These are phyloP conservation scores for Botrytis medusae DNA, from an alignment of 2,329 filamentous ascomycete species.

Conservation along the genomic window DNA sequence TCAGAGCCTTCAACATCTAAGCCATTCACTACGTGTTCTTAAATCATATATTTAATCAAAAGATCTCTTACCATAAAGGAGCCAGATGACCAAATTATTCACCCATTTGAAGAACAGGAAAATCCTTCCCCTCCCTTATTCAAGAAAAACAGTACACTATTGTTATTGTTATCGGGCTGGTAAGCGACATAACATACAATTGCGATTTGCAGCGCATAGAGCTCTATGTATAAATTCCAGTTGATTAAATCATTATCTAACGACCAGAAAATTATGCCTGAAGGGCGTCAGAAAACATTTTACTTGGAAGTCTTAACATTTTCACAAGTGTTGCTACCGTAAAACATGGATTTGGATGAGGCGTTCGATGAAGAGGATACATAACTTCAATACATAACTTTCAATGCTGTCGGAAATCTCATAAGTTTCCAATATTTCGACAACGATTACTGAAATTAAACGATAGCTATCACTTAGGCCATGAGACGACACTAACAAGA, in stretches of 20 bases:
- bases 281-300: too few relatives aligned
- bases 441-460: too few relatives aligned
- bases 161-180: neutral
- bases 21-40: neutral
- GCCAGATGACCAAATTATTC: neutral
- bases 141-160: neutral
- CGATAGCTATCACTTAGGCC: too few relatives aligned
- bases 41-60: neutral
- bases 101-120: neutral
- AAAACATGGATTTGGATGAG: neutral
- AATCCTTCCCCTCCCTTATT: neutral
- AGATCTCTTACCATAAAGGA: too few relatives aligned
- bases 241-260: too few relatives aligned
- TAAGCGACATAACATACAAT: neutral
- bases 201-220: neutral
- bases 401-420: neutral
- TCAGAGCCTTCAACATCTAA: neutral
- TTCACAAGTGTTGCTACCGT: neutral
- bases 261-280: too few relatives aligned
- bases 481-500: neutral
- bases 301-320: too few relatives aligned
- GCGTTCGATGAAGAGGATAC: accelerated
- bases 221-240: neutral
- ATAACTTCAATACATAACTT: neutral
- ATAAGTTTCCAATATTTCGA: too few relatives aligned